Evolutionary conservation across 495 filamentous ascomycete genomes (phyloP).

Genomic region (Hypoxylon intermedium): DNA sequence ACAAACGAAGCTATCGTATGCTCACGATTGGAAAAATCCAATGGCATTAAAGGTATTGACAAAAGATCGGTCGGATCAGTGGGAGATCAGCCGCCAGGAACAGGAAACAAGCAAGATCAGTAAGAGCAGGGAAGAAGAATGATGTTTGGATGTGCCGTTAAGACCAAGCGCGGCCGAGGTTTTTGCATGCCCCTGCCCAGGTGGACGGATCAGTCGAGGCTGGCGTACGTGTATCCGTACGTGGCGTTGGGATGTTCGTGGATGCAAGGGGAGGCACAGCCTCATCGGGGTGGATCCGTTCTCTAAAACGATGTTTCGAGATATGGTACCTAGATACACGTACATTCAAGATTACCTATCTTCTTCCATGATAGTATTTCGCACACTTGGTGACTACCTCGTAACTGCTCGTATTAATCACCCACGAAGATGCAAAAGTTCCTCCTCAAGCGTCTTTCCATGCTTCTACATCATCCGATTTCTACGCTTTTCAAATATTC

Average conservation of each 20-base stretch:
- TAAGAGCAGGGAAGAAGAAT: constrained; percentile 11
- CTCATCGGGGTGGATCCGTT: constrained; percentile 22
- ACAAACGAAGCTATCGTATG: constrained; percentile 1
- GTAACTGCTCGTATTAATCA: too few species aligned
- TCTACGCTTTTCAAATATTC: too few species aligned
- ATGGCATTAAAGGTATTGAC: too few species aligned
- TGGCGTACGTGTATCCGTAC: constrained; percentile 22
- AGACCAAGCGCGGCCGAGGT: neutral
- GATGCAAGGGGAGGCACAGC: constrained; percentile 34
- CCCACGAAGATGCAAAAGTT: too few species aligned
- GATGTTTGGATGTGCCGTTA: neutral
- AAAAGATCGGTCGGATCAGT: constrained; percentile 23
- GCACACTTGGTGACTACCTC: too few species aligned
- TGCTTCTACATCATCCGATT: too few species aligned
- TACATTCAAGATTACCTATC: neutral
- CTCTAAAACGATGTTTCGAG: constrained; percentile 15
- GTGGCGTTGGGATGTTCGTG: neutral
- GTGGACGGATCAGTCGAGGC: constrained; percentile 23
- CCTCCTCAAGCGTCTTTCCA: too few species aligned
- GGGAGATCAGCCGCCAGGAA: constrained; percentile 32
- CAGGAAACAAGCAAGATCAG: constrained; percentile 22
- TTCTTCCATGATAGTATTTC: too few species aligned
- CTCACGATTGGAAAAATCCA: too few species aligned
- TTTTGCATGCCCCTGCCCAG: constrained; percentile 6
- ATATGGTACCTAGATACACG: neutral